These are phyloP conservation scores for Plantago coronopus DNA, from an alignment of 305 asterid genomes.

Conservation along the genomic window DNA sequence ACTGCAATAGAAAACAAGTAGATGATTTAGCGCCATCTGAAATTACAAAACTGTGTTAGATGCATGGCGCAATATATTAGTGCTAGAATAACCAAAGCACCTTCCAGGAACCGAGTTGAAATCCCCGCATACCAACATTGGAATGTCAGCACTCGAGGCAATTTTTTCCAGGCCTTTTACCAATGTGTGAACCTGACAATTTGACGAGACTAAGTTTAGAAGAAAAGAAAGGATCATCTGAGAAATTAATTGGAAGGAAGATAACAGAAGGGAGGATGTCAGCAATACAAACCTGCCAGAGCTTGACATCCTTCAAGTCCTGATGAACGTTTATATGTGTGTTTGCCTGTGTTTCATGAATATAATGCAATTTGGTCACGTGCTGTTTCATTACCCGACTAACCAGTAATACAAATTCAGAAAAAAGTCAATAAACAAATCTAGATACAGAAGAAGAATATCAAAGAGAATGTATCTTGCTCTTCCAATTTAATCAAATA, in stretches of 20 bases:
- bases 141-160: conserved; percentile 90
- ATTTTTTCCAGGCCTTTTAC: conserved; percentile 95
- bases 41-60: neutral
- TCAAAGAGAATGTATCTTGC: neutral
- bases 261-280: conserved; percentile 18
- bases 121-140: conserved; percentile 98
- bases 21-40: neutral
- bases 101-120: conserved; percentile 92
- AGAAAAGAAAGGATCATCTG: conserved; percentile 18
- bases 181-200: conserved; percentile 74
- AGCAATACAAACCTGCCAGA: conserved; percentile 79
- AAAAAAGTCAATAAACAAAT: conserved; percentile 5
- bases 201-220: conserved; percentile 1
- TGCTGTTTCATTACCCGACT: conserved; percentile 23
- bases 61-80: neutral
- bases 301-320: conserved; percentile 91
- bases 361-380: conserved; percentile 16
- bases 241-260: conserved; percentile 14
- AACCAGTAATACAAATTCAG: conserved; percentile 3
- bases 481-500: neutral
- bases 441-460: neutral
- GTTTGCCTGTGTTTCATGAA: conserved; percentile 69
- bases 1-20: conserved; percentile 1
- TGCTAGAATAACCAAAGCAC: conserved; percentile 33
- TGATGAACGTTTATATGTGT: conserved; percentile 85